Evolutionary conservation across 2,329 filamentous ascomycete genomes (phyloP).

Genomic region (Emergomyces orientalis): DNA sequence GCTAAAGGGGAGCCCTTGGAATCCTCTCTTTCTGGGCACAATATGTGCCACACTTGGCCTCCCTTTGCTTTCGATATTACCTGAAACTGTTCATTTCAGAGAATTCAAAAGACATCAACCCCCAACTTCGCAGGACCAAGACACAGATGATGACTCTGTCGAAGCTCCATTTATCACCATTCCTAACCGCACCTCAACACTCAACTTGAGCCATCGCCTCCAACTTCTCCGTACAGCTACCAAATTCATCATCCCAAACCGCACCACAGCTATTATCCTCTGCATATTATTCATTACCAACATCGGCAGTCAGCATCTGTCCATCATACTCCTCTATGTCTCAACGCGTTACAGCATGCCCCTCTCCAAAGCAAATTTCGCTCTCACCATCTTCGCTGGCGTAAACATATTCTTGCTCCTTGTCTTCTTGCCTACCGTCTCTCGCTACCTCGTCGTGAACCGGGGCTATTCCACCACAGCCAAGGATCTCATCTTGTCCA

Average conservation of each 20-base stretch:
- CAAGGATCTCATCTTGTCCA: constrained; percentile 41
- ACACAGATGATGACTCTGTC: not conserved
- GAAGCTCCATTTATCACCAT: not conserved
- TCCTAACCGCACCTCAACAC: not conserved
- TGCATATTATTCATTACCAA: constrained; percentile 41
- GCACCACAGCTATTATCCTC: constrained; percentile 35
- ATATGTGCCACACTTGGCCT: constrained; percentile 26
- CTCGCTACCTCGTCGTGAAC: constrained; percentile 25
- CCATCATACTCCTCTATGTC: constrained; percentile 43
- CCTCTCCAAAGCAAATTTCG: constrained; percentile 35
- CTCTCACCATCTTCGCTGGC: constrained; percentile 40
- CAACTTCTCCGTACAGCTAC: not conserved
- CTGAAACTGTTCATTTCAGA: constrained; percentile 31
- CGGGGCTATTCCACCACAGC: constrained; percentile 26
- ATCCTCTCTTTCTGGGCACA: constrained; percentile 31
- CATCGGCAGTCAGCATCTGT: constrained; percentile 40
- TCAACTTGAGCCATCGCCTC: not conserved
- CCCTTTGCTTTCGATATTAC: constrained; percentile 27
- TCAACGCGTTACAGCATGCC: constrained; percentile 44
- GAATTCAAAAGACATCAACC: constrained; percentile 3
- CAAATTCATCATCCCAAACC: constrained; percentile 32
- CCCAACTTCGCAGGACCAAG: not conserved
- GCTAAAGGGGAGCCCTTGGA: constrained; percentile 31
- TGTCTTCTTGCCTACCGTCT: constrained; percentile 37
- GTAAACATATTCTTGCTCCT: constrained; percentile 42